These are phyloP conservation scores for Cercospora janseana DNA, from an alignment of 2,329 filamentous ascomycete species.

Conservation along the genomic window DNA sequence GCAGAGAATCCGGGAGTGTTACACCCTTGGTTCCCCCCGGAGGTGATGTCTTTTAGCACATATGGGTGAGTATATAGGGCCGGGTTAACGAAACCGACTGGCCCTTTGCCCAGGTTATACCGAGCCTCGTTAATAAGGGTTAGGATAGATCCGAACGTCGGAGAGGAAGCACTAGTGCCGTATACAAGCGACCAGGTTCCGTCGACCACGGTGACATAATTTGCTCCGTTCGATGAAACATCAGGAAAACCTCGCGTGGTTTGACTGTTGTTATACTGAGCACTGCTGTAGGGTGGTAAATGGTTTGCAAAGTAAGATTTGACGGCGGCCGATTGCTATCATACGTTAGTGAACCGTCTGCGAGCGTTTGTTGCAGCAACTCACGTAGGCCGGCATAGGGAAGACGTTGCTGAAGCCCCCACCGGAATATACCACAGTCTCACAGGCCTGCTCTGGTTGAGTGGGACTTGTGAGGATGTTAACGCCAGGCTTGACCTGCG, in stretches of 20 bases:
- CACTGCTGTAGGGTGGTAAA: slow-evolving; percentile 32
- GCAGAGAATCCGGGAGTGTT: slow-evolving; percentile 36
- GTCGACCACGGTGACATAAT: slow-evolving; percentile 43
- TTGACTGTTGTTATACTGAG: slow-evolving; percentile 25
- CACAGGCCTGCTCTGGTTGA: slow-evolving; percentile 47
- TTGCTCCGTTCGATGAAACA: slow-evolving; percentile 37
- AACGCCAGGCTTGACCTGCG: slow-evolving; percentile 32
- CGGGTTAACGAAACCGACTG: slow-evolving; percentile 40
- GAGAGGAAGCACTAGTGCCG: slow-evolving; percentile 54
- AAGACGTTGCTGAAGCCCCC: slow-evolving; percentile 55
- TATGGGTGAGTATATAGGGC: slow-evolving; percentile 43
- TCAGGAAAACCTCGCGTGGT: slow-evolving; percentile 36
- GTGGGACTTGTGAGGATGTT: slow-evolving; percentile 26
- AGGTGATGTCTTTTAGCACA: slow-evolving; percentile 43
- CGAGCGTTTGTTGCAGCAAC: too few relatives aligned
- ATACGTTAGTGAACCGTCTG: too few relatives aligned
- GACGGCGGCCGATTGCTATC: slow-evolving; percentile 47
- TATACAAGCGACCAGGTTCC: slow-evolving; percentile 46
- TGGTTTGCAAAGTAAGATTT: slow-evolving; percentile 43
- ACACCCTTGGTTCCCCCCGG: slow-evolving; percentile 43
- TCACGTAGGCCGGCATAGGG: slow-evolving; percentile 48
- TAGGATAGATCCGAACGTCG: slow-evolving; percentile 50
- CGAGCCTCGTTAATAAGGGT: slow-evolving; percentile 49
- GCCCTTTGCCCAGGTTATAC: slow-evolving; percentile 38
- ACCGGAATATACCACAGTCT: slow-evolving; percentile 46